Evolutionary conservation across 805 yeast genomes (phyloP).

Genomic region (Metschnikowia drakensbergensis): DNA sequence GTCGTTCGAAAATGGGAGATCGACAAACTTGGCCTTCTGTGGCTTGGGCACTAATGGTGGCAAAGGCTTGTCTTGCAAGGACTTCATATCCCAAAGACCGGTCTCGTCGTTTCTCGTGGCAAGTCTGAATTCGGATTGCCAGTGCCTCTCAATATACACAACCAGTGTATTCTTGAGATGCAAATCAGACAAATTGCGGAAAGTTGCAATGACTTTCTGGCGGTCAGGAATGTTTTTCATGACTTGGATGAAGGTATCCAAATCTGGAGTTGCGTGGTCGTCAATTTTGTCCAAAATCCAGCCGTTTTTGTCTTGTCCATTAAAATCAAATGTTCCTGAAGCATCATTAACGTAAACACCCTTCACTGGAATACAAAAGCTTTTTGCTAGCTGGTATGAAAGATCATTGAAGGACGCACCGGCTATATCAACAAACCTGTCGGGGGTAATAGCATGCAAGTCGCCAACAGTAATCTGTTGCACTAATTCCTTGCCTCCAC

Average conservation of each 20-base stretch:
- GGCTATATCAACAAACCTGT: slow-evolving; percentile 71
- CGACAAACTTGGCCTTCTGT: slow-evolving; percentile 65
- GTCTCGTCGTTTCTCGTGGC: slow-evolving; percentile 58
- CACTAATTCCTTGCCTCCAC: slow-evolving; percentile 56
- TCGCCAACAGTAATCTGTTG: slow-evolving; percentile 61
- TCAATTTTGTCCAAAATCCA: slow-evolving; percentile 81
- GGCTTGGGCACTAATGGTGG: slow-evolving; percentile 52
- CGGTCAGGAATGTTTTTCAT: slow-evolving; percentile 76
- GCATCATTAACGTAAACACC: slow-evolving; percentile 83
- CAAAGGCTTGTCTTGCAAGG: slow-evolving; percentile 56
- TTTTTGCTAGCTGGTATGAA: slow-evolving; percentile 85
- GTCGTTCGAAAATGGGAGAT: slow-evolving; percentile 55
- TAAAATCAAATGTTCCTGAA: slow-evolving; percentile 67
- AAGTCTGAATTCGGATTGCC: slow-evolving; percentile 67
- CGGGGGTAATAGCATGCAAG: slow-evolving; percentile 79
- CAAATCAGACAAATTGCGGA: slow-evolving; percentile 74
- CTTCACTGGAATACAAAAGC: slow-evolving; percentile 74
- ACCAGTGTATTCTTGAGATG: slow-evolving; percentile 70
- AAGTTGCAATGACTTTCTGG: slow-evolving; percentile 63
- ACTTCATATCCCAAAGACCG: slow-evolving; percentile 54
- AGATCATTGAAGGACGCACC: slow-evolving; percentile 86
- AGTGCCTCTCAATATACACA: slow-evolving; percentile 76
- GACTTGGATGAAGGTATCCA: slow-evolving; percentile 73
- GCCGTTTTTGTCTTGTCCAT: slow-evolving; percentile 58
- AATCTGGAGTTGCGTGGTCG: slow-evolving; percentile 66